These are phyloP conservation scores for Trypanosoma caninum DNA, from an alignment of 208 protist genomes.

Conservation along the genomic window DNA sequence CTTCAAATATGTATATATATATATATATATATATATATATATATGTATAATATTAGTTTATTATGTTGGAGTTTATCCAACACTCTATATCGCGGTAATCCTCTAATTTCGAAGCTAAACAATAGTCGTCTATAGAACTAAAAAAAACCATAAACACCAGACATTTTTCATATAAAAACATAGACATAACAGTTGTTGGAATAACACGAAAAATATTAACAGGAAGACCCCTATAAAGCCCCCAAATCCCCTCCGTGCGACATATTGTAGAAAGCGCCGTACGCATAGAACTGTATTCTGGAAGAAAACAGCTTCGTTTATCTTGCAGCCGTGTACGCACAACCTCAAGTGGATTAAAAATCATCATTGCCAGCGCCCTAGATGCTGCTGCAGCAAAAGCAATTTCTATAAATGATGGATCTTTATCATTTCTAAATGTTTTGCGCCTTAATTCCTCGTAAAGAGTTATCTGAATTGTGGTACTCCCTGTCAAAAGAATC, in stretches of 20 bases:
- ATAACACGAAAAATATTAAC: slow-evolving; percentile 81
- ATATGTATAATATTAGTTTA: no score
- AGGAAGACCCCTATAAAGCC: slow-evolving; percentile 74
- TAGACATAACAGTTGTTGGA: slow-evolving; percentile 70
- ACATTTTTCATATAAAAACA: slow-evolving; percentile 82
- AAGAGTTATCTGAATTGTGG: slow-evolving; percentile 76
- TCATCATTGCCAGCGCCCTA: slow-evolving; percentile 55
- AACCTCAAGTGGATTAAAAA: slow-evolving; percentile 86
- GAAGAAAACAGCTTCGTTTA: slow-evolving; percentile 40
- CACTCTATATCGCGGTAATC: not conserved
- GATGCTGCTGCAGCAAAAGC: slow-evolving; percentile 59
- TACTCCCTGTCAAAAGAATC: slow-evolving; percentile 72
- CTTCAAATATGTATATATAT: no score
- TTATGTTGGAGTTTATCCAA: not conserved
- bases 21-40: no score
- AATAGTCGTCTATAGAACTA: not conserved
- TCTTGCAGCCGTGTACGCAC: slow-evolving; percentile 80
- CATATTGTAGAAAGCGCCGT: slow-evolving; percentile 62
- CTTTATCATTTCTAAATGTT: slow-evolving; percentile 47
- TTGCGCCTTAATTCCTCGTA: slow-evolving; percentile 78
- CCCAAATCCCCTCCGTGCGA: slow-evolving; percentile 60
- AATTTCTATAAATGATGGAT: slow-evolving; percentile 60
- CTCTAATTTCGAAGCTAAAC: not conserved
- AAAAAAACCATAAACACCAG: slow-evolving; percentile 23
- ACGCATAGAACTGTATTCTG: slow-evolving; percentile 56